Conservation (phyloP, 106 monocot genomes). For the Agapanthus africanus region DNA sequence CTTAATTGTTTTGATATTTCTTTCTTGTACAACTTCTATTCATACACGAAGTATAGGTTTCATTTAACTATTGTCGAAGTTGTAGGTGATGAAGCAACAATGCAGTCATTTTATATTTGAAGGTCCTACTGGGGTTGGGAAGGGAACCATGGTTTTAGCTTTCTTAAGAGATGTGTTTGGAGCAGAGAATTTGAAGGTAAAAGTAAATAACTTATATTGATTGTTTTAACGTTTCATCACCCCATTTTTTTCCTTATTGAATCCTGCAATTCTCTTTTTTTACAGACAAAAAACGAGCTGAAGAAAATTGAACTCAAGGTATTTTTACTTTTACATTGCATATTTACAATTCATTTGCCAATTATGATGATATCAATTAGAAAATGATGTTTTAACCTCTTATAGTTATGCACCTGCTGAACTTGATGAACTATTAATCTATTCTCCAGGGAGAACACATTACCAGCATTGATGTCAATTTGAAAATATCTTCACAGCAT, state of each 20-base stretch:
- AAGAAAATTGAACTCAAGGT: constrained; percentile 41
- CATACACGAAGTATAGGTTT: neutral
- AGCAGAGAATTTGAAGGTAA: constrained; percentile 23
- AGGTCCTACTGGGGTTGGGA: constrained; percentile 43
- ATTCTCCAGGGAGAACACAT: constrained; percentile 24
- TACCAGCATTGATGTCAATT: constrained; percentile 19
- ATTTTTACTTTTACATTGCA: neutral
- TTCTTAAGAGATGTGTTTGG: constrained; percentile 28
- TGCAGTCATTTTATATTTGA: constrained; percentile 42
- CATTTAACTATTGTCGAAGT: constrained; percentile 1
- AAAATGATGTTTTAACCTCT: neutral
- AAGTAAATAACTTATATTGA: neutral
- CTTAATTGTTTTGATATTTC: neutral
- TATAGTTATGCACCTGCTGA: neutral
- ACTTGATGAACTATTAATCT: neutral
- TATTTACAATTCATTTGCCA: constrained; percentile 2
- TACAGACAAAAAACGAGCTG: constrained; percentile 23
- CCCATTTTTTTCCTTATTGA: neutral
- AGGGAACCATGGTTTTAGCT: constrained; percentile 34
- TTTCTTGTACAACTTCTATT: neutral
- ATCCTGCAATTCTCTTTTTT: neutral
- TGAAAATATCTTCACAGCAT: constrained; percentile 28
- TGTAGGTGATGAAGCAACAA: constrained; percentile 18
- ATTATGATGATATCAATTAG: neutral
- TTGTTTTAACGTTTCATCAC: neutral